These are phyloP conservation scores for Coffea humblotiana DNA, from an alignment of 305 asterid species.

Conservation along the genomic window DNA sequence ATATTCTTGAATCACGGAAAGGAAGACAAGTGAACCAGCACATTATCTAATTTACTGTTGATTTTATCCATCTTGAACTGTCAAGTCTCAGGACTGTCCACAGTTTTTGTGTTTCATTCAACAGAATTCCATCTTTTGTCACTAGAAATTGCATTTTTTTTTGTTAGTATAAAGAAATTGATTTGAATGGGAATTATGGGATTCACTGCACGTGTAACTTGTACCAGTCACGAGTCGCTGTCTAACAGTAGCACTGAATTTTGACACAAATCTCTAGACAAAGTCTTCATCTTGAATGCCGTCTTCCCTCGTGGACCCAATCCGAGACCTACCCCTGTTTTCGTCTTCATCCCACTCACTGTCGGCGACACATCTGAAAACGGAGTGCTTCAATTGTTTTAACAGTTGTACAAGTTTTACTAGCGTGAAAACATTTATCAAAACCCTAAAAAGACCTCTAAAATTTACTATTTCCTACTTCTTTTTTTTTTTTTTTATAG, in stretches of 20 bases:
- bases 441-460: not conserved
- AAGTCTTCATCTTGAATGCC: slow-evolving; percentile 28
- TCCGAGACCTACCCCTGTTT: slow-evolving; percentile 33
- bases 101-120: no score
- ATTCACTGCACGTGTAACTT: slow-evolving; percentile 56
- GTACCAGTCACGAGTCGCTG: slow-evolving; percentile 27
- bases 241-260: slow-evolving; percentile 6
- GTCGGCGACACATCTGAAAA: slow-evolving; percentile 49
- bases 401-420: no score
- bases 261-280: slow-evolving; percentile 52
- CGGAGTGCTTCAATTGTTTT: not conserved
- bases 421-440: not conserved
- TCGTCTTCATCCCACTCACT: slow-evolving; percentile 52
- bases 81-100: not conserved
- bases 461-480: not conserved
- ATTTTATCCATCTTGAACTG: not conserved
- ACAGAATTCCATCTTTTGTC: no score
- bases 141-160: no score
- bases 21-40: not conserved
- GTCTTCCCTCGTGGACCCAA: slow-evolving; percentile 37
- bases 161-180: no score
- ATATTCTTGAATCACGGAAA: no score
- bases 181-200: not conserved
- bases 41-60: not conserved
- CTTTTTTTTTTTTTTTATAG: not conserved